Evolutionary conservation across 2,329 filamentous ascomycete species (phyloP).

Genomic region (Annulohypoxylon truncatum): DNA sequence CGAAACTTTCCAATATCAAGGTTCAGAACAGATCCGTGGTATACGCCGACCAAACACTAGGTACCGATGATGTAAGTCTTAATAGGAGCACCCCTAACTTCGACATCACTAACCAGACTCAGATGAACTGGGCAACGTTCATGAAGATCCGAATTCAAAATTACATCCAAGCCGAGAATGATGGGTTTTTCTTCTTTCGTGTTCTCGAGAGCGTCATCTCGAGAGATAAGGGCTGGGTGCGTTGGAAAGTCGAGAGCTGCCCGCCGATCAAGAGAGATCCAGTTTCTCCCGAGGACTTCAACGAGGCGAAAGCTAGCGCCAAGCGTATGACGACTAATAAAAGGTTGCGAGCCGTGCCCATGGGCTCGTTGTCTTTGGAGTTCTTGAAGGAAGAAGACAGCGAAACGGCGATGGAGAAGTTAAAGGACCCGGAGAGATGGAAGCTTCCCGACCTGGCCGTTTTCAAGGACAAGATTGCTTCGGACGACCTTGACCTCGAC

Average conservation of each 20-base stretch:
- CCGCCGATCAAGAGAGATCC: constrained; percentile 83
- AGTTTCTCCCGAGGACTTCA: constrained; percentile 75
- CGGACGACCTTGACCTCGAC: constrained; percentile 86
- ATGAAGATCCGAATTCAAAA: constrained; percentile 83
- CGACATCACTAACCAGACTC: constrained; percentile 37
- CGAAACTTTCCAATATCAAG: constrained; percentile 75
- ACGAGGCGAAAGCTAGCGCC: constrained; percentile 74
- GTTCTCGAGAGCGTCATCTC: constrained; percentile 97
- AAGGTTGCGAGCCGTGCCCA: constrained; percentile 73
- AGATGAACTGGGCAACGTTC: constrained; percentile 85
- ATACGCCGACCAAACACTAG: constrained; percentile 79
- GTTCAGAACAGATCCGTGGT: constrained; percentile 86
- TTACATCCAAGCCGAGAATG: constrained; percentile 82
- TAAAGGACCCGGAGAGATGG: constrained; percentile 75
- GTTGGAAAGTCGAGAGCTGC: constrained; percentile 97
- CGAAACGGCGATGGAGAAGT: constrained; percentile 71
- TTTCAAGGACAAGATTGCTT: constrained; percentile 79
- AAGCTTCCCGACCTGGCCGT: constrained; percentile 75
- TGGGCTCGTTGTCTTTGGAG: constrained; percentile 79
- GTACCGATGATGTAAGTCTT: constrained; percentile 81
- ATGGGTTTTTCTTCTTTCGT: constrained; percentile 93
- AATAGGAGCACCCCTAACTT: not conserved
- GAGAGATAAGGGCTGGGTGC: constrained; percentile 97
- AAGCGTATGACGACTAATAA: constrained; percentile 76
- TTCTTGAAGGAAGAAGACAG: constrained; percentile 79